These are phyloP conservation scores for Prototheca cutis DNA, from an alignment of 163 green algal genomes.

Conservation along the genomic window DNA sequence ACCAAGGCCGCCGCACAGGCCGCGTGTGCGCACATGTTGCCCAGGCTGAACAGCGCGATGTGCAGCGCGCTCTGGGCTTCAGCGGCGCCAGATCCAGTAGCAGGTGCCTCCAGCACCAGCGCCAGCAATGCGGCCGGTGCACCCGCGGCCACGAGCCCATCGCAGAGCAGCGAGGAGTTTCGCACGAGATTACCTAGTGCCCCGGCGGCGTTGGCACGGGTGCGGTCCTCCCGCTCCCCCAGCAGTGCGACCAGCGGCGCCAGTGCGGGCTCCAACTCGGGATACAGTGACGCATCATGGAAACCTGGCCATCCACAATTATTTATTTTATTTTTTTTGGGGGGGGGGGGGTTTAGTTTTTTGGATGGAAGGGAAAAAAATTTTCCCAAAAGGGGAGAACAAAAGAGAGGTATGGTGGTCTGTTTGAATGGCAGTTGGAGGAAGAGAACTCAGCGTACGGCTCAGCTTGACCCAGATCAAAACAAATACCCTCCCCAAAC, in stretches of 20 bases:
- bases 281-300: conserved; percentile 66
- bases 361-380: too few species aligned
- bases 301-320: conserved; percentile 32
- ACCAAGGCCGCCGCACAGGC: conserved; percentile 51
- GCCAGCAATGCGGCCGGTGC: conserved; percentile 39
- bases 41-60: conserved; percentile 87
- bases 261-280: conserved; percentile 58
- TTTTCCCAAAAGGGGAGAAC: too few species aligned
- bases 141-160: conserved; percentile 54
- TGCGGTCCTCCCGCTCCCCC: conserved; percentile 73
- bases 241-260: conserved; percentile 69
- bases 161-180: conserved; percentile 58
- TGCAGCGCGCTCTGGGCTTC: conserved; percentile 46
- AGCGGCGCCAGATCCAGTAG: background rate
- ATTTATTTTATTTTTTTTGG: background rate
- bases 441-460: too few species aligned
- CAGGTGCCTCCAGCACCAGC: background rate
- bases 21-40: conserved; percentile 78
- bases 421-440: too few species aligned
- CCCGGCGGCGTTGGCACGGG: conserved; percentile 84
- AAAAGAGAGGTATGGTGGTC: too few species aligned
- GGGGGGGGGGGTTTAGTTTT: background rate
- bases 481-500: too few species aligned
- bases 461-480: too few species aligned
- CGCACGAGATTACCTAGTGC: conserved; percentile 90